Conservation (phyloP, 495 filamentous ascomycete species). For the Hypoxylon perforatum region DNA sequence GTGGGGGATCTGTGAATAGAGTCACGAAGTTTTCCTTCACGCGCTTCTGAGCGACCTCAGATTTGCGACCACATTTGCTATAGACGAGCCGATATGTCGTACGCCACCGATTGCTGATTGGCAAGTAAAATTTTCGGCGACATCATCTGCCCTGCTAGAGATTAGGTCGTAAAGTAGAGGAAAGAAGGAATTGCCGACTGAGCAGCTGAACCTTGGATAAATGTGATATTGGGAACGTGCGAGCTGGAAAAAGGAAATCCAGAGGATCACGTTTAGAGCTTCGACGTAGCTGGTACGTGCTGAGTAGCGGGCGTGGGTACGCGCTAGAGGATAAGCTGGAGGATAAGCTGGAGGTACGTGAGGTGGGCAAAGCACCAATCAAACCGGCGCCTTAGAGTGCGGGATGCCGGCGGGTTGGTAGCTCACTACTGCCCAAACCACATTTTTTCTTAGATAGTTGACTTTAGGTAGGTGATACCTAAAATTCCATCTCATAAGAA, state of each 20-base stretch:
- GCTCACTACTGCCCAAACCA: too few species aligned
- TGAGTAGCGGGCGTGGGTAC: neutral
- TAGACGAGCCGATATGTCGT: neutral
- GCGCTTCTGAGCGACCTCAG: slow-evolving; percentile 9
- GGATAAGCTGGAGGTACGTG: too few species aligned
- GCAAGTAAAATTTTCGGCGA: neutral
- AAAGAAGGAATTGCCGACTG: neutral
- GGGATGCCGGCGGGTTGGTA: too few species aligned
- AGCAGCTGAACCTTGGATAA: neutral
- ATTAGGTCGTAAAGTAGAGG: neutral
- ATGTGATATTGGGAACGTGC: neutral
- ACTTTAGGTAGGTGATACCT: too few species aligned
- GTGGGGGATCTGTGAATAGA: slow-evolving; percentile 24
- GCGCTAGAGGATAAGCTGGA: too few species aligned
- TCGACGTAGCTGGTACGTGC: neutral
- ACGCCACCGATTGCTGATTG: neutral
- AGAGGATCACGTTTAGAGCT: neutral
- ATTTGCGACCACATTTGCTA: slow-evolving; percentile 2
- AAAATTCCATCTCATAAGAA: slow-evolving; percentile 1
- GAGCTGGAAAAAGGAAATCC: neutral
- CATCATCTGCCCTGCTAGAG: slow-evolving; percentile 4
- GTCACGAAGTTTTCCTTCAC: slow-evolving; percentile 5
- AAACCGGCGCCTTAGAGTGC: too few species aligned
- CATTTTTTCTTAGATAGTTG: too few species aligned
- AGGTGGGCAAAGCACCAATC: too few species aligned